Base-by-base conservation (phyloP, 306 rosid genomes). In the Dicorynia guianensis region DNA sequence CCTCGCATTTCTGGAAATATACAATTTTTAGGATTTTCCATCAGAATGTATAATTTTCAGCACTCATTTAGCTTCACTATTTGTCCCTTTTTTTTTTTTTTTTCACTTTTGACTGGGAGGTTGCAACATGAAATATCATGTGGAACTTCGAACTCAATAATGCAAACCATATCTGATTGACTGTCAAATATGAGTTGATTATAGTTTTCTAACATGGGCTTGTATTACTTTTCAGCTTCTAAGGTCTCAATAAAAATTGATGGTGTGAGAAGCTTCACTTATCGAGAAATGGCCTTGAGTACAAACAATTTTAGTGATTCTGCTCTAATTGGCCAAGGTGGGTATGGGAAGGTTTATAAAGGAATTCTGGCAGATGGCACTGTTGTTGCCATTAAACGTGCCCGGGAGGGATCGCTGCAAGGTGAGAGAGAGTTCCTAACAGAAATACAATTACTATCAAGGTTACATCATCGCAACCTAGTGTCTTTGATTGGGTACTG, bases 371-470 rank as follows among this genome's bases (percentile, higher is more conserved):
- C 77, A 38, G 96, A 92, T 60, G 88, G 90, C 69, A 85, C 78
- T 5, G 72, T 79, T 46, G 92, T 92, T 53, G 96, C 97, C 76
- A 92, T 92, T 67, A 92, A 92, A 82, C 92, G 97, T 66, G 96
- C 97, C 61, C 92, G 78, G 76, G 93, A 92, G 77, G 89, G 87
- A 30, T 89, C 96, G 19, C 63, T 89, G 43, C 97, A 92, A 86
- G 97, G 97, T 63, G 93, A 89, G 79, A 88, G 76, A 77, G 97
- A 92, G 85, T 92, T 92, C 81, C 85, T 85, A 49, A 92, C 97
- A 39, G 97, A 92, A 75, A 92, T 92, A 81, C 78, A 89, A 72
- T 59, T 92, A 52, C 46, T 92, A 47, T 92, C 97, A 34, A 86
- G 96, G 78, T 43, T 92, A 57, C 96, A 92, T 84, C 97, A 92